These are phyloP conservation scores for Atractiella rhizophila DNA, from an alignment of 768 basidiomycete genomes.

Conservation along the genomic window DNA sequence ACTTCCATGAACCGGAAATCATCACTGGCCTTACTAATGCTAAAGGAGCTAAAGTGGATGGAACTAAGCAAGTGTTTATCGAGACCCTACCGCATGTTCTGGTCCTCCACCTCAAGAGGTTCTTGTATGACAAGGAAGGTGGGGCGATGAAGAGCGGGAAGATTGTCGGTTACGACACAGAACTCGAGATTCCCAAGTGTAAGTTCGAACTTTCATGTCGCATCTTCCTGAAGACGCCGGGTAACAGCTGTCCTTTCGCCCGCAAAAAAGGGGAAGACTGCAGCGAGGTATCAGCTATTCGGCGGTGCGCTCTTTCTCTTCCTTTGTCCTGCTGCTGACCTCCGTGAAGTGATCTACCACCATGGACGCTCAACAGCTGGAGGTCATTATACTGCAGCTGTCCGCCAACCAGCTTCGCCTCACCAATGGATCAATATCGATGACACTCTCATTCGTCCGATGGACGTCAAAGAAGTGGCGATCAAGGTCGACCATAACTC, in stretches of 20 bases:
- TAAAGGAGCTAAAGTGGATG: conserved; percentile 40
- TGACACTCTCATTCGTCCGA: conserved; percentile 33
- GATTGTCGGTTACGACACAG: conserved; percentile 47
- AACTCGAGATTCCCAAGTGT: conserved; percentile 38
- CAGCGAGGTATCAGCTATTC: conserved; percentile 25
- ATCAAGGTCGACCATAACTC: conserved; percentile 8
- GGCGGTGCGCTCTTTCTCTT: background rate
- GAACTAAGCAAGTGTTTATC: conserved; percentile 44
- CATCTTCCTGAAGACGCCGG: conserved; percentile 1
- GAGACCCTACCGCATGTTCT: conserved; percentile 62
- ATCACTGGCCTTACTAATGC: conserved; percentile 41
- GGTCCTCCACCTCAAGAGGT: conserved; percentile 71
- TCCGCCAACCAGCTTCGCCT: conserved; percentile 32
- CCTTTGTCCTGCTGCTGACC: conserved; percentile 9
- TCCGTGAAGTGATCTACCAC: conserved; percentile 58
- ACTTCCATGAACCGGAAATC: conserved; percentile 51
- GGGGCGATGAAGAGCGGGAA: conserved; percentile 72
- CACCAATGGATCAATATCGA: conserved; percentile 78
- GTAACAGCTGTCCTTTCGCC: conserved; percentile 43
- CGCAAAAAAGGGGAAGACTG: conserved; percentile 23
- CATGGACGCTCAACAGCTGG: conserved; percentile 73
- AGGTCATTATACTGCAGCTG: conserved; percentile 84
- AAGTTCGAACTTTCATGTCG: background rate
- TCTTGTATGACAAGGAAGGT: conserved; percentile 50
- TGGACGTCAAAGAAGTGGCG: conserved; percentile 5